phyloP scores from a whole-genome alignment of 2,329 filamentous ascomycete genomes.

The Helotiales sp. region DNA sequence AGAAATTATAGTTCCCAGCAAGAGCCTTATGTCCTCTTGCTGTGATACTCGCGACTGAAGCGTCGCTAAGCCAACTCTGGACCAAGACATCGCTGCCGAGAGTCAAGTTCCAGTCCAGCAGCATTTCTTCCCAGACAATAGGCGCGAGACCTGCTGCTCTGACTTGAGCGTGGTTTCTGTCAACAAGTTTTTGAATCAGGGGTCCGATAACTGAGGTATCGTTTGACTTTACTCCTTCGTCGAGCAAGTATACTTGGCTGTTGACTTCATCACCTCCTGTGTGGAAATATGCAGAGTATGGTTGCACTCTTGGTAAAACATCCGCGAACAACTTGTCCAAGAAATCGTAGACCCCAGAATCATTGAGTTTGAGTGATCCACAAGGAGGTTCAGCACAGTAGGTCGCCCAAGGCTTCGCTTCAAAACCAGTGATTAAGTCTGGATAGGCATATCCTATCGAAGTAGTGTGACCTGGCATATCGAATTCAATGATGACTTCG shows the following conservation, averaged over 20 bases:
- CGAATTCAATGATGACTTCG: constrained; percentile 73
- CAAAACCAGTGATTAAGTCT: constrained; percentile 68
- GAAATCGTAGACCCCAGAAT: constrained; percentile 67
- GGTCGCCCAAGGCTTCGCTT: constrained; percentile 54
- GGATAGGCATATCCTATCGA: constrained; percentile 66
- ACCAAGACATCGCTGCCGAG: constrained; percentile 71
- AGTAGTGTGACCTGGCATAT: constrained; percentile 78
- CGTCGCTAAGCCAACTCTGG: constrained; percentile 72
- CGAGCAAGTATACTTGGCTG: constrained; percentile 69
- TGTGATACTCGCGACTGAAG: constrained; percentile 60
- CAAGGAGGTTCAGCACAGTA: constrained; percentile 66
- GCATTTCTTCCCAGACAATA: constrained; percentile 87
- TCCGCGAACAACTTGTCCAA: constrained; percentile 73
- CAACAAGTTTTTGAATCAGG: constrained; percentile 75
- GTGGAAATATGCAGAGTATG: constrained; percentile 77
- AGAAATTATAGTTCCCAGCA: constrained; percentile 74
- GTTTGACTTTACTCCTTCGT: constrained; percentile 70
- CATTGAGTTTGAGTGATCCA: constrained; percentile 76
- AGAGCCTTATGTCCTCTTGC: constrained; percentile 68
- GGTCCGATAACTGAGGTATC: constrained; percentile 65
- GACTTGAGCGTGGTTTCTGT: constrained; percentile 67
- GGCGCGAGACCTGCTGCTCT: constrained; percentile 65
- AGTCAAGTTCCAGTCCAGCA: constrained; percentile 74
- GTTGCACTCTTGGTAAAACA: constrained; percentile 68
- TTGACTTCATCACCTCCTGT: constrained; percentile 89